phyloP scores from a whole-genome alignment of 2,329 filamentous ascomycete genomes.

The Fusarium scirpi region DNA sequence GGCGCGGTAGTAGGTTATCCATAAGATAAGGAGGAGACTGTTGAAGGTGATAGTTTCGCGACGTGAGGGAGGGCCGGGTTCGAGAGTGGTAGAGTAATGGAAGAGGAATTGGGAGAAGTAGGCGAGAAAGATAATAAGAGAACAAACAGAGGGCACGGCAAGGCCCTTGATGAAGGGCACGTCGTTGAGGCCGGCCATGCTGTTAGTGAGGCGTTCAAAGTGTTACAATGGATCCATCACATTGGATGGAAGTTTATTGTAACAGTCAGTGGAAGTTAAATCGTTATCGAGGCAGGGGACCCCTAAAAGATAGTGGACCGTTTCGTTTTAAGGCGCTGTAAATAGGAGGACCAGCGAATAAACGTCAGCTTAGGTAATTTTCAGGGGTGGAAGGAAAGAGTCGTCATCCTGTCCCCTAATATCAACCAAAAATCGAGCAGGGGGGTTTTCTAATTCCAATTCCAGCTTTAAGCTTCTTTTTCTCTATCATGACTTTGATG shows the following conservation, averaged over 20 bases:
- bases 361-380: conserved; percentile 35
- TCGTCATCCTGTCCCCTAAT: conserved; percentile 38
- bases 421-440: conserved; percentile 28
- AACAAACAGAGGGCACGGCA: conserved; percentile 75
- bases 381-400: conserved; percentile 23
- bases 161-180: conserved; percentile 63
- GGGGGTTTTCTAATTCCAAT: conserved; percentile 3
- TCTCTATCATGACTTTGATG: conserved; percentile 33
- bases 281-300: conserved; percentile 7
- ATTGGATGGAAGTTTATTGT: not conserved
- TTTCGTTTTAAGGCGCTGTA: conserved; percentile 13
- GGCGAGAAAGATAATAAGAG: conserved; percentile 75
- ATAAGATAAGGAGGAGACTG: conserved; percentile 70
- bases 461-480: conserved; percentile 2
- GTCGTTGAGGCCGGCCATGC: conserved; percentile 58
- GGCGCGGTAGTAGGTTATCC: conserved; percentile 75
- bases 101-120: conserved; percentile 81
- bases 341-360: conserved; percentile 2
- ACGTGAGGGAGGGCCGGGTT: conserved; percentile 69
- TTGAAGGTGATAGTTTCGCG: conserved; percentile 75
- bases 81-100: conserved; percentile 62
- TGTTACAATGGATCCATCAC: conserved; percentile 24
- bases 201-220: conserved; percentile 5
- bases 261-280: conserved; percentile 1
- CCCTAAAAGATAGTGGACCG: conserved; percentile 16